Evolutionary conservation across 2,329 filamentous ascomycete genomes (phyloP).

Genomic region (Talaromyces islandicus): DNA sequence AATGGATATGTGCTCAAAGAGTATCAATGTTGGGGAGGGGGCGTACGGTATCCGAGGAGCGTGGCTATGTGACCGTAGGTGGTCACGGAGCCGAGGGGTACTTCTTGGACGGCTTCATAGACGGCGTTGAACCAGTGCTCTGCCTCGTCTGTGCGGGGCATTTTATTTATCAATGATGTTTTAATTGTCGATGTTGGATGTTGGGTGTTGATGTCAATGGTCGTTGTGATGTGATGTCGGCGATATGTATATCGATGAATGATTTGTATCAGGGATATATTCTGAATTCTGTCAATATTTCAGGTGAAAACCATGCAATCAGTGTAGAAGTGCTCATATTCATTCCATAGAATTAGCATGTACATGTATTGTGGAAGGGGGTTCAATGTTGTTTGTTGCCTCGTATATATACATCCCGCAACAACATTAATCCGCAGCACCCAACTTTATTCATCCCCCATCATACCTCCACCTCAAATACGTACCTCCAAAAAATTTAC

Average conservation of each 20-base stretch:
- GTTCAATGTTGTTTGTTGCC: neutral
- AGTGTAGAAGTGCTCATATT: neutral
- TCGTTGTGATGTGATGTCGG: neutral
- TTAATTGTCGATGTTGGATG: neutral
- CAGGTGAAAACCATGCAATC: neutral
- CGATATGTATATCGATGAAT: neutral
- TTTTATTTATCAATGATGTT: conserved; percentile 12
- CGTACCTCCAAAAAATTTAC: neutral
- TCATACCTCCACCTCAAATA: neutral
- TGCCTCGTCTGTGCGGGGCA: conserved; percentile 44
- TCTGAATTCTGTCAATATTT: neutral
- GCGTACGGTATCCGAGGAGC: conserved; percentile 55
- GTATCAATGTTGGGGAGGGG: no score
- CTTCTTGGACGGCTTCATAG: conserved; percentile 77
- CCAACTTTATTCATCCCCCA: neutral
- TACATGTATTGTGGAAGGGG: neutral
- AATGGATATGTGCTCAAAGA: no score
- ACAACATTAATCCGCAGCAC: conserved; percentile 13
- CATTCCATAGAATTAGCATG: neutral
- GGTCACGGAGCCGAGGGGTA: conserved; percentile 77
- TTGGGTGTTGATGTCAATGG: neutral
- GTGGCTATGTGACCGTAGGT: conserved; percentile 71
- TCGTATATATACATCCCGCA: conserved; percentile 13
- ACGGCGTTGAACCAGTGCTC: conserved; percentile 56
- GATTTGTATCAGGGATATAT: neutral